Evolutionary conservation across 2,329 filamentous ascomycete species (phyloP).

Genomic region (Arthrinium phaeospermum): DNA sequence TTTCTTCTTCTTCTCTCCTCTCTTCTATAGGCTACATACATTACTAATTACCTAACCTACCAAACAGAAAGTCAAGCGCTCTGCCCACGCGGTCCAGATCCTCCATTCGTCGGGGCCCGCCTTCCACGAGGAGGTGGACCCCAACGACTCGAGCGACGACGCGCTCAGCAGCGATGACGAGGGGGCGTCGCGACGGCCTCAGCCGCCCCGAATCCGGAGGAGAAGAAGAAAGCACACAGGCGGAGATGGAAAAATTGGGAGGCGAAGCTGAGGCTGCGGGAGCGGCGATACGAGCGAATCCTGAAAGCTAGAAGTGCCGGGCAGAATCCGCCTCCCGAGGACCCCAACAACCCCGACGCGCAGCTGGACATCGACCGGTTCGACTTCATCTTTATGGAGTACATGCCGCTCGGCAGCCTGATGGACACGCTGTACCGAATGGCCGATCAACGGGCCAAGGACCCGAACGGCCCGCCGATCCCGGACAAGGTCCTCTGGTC

Average conservation of each 20-base stretch:
- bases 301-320: no score
- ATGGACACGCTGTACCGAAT: background rate
- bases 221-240: no score
- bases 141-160: background rate
- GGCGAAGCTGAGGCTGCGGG: no score
- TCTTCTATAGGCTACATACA: no score
- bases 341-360: background rate
- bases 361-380: background rate
- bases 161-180: background rate
- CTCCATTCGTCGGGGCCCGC: background rate
- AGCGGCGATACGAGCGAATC: no score
- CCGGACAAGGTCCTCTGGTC: constrained; percentile 8
- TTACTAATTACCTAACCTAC: background rate
- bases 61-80: constrained; percentile 2
- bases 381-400: constrained; percentile 14
- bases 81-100: constrained; percentile 4
- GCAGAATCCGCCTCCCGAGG: no score
- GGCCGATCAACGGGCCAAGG: background rate
- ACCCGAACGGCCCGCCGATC: background rate
- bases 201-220: no score
- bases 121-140: background rate
- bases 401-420: background rate
- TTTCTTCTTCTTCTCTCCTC: no score
- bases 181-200: background rate
- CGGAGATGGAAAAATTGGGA: no score